phyloP scores from a whole-genome alignment of 176 grass and related monocot species.

The Raddia guianensis region DNA sequence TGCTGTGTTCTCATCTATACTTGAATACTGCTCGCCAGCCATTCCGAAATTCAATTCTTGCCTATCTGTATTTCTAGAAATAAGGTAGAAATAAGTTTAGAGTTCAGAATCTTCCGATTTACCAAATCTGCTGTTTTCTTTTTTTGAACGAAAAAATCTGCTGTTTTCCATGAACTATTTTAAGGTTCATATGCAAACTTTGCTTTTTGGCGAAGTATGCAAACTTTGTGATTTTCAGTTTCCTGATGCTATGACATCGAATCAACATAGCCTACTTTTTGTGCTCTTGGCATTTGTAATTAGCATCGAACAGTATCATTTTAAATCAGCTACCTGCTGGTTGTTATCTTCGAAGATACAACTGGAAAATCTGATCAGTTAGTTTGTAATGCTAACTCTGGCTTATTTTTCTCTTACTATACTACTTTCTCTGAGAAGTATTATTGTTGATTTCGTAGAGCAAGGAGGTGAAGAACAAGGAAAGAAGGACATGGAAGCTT shows the following conservation, averaged over 20 bases:
- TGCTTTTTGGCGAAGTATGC: not conserved
- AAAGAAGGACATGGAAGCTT: slow-evolving; percentile 48
- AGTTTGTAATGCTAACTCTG: not conserved
- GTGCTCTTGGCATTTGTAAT: not conserved
- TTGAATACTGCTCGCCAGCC: not conserved
- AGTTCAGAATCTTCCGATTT: not conserved
- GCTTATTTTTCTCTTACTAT: not conserved
- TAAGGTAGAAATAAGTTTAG: too few species aligned
- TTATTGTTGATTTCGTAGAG: not conserved
- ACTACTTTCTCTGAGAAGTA: slow-evolving; percentile 4
- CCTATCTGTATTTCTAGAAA: not conserved
- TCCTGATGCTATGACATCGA: not conserved
- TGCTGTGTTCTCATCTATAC: not conserved
- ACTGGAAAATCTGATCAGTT: not conserved
- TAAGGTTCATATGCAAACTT: slow-evolving; percentile 22
- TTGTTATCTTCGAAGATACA: not conserved
- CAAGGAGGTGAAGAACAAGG: slow-evolving; percentile 45
- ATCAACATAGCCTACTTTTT: not conserved
- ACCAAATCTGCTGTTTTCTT: not conserved
- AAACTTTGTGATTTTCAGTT: not conserved
- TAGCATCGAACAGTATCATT: not conserved
- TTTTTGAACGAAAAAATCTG: too few species aligned
- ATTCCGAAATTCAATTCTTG: not conserved
- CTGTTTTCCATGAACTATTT: not conserved
- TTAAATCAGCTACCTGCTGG: not conserved